A percentile compares a stretch with the other conserved stretches of the same genome.
Evolutionary conservation across 306 rosid species (phyloP).

Genomic region (Citrullus amarus): DNA sequence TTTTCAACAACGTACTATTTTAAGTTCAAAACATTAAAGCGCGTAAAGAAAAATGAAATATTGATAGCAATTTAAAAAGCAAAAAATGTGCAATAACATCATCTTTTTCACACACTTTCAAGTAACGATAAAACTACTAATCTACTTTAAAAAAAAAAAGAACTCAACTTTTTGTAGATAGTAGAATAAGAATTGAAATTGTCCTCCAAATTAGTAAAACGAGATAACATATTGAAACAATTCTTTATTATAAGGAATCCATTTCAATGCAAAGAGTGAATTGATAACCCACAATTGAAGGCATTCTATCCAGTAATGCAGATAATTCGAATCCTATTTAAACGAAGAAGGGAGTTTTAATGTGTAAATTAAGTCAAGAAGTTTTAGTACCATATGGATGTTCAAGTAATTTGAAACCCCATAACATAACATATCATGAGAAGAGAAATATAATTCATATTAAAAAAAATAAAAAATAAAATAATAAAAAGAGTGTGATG

Average conservation of each 20-base stretch:
- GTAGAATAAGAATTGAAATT: background rate
- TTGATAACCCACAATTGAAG: too few species aligned
- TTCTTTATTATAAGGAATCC: too few species aligned
- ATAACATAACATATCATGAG: background rate
- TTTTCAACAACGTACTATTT: background rate
- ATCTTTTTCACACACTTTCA: background rate
- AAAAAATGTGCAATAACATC: background rate
- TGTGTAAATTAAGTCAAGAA: background rate
- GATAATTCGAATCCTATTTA: too few species aligned
- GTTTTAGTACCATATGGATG: background rate
- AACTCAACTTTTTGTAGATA: background rate
- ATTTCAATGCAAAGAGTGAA: too few species aligned
- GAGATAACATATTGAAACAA: background rate
- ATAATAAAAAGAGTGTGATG: conserved; percentile 2
- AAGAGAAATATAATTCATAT: conserved; percentile 16
- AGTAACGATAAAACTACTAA: background rate
- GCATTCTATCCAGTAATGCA: too few species aligned
- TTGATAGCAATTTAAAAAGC: background rate
- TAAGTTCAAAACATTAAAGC: background rate
- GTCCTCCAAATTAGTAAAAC: background rate
- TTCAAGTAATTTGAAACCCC: background rate
- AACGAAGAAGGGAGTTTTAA: background rate
- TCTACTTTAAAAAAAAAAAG: background rate
- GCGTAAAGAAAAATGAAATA: background rate
- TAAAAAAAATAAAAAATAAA: background rate